Evolutionary conservation across 2,329 filamentous ascomycete genomes (phyloP).

Genomic region (Trichoderma sp.): DNA sequence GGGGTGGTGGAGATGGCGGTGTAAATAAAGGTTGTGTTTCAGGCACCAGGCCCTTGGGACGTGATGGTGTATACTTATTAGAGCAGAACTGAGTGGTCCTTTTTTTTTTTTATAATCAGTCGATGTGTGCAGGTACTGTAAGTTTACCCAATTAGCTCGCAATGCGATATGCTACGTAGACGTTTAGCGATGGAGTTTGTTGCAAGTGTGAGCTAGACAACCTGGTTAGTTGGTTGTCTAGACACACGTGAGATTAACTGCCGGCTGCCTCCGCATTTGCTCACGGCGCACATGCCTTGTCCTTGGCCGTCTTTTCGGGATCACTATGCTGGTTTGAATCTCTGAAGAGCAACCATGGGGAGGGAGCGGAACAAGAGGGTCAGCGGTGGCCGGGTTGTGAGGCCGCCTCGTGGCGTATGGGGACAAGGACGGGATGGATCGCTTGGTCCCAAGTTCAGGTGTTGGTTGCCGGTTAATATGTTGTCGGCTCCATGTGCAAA

Average conservation of each 20-base stretch:
- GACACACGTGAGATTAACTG: conserved; percentile 11
- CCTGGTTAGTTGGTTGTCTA: not conserved
- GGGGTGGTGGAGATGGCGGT: conserved; percentile 16
- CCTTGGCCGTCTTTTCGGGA: conserved; percentile 2
- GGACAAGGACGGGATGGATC: conserved; percentile 12
- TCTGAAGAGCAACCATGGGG: not conserved
- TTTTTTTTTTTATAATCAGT: not conserved
- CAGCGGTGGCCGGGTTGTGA: conserved; percentile 9
- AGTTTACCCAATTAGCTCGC: not conserved
- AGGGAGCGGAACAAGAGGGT: not conserved
- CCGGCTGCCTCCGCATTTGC: conserved; percentile 20
- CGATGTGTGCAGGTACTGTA: not conserved
- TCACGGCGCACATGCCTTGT: conserved; percentile 7
- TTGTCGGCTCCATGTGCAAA: not conserved
- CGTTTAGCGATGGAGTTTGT: not conserved
- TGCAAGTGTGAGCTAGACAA: not conserved
- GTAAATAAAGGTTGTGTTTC: not conserved
- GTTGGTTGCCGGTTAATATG: conserved; percentile 15
- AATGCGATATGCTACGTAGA: not conserved
- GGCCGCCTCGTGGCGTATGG: conserved; percentile 25
- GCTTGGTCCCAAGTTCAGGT: conserved; percentile 7
- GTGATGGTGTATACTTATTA: not conserved
- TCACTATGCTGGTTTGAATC: not conserved
- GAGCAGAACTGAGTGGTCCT: not conserved
- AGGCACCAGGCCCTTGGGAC: not conserved